These are phyloP conservation scores for Stemphylium lycopersici DNA, from an alignment of 2,329 filamentous ascomycete species.

Conservation along the genomic window DNA sequence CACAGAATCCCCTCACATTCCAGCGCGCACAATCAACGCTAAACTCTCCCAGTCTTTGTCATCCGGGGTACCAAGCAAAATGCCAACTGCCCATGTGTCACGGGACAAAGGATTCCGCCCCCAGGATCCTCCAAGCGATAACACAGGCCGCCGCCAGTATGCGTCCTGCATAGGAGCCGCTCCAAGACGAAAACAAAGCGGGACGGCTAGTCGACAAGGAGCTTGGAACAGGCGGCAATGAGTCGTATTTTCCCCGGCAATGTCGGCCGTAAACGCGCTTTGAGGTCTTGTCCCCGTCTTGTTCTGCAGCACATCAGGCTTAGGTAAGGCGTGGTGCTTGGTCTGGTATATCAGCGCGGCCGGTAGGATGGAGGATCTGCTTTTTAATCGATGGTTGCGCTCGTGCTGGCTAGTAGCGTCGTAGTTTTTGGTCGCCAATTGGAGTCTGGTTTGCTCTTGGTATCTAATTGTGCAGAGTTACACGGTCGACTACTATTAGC, in stretches of 20 bases:
- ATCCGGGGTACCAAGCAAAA: neutral
- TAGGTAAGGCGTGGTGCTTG: neutral
- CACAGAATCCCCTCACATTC: too few species aligned
- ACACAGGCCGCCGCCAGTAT: neutral
- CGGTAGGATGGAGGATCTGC: neutral
- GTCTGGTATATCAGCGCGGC: neutral
- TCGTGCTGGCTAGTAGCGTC: too few species aligned
- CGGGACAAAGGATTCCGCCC: neutral
- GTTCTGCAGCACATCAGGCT: neutral
- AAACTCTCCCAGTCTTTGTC: neutral
- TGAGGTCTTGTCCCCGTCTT: neutral
- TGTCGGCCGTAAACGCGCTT: neutral
- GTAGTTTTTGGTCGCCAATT: too few species aligned
- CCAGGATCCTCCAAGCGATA: neutral
- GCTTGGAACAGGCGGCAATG: neutral
- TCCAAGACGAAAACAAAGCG: constrained; percentile 6
- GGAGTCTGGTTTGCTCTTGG: too few species aligned
- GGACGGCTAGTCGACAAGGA: neutral
- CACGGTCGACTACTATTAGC: too few species aligned
- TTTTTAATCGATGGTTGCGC: neutral
- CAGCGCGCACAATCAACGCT: neutral
- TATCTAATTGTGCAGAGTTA: too few species aligned
- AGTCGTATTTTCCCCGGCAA: neutral
- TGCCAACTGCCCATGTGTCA: neutral
- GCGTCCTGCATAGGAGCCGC: neutral